Evolutionary conservation across 2,329 filamentous ascomycete species (phyloP), one percentile per base, ranked within the genome.

Genomic region (Neurospora crassa): DNA sequence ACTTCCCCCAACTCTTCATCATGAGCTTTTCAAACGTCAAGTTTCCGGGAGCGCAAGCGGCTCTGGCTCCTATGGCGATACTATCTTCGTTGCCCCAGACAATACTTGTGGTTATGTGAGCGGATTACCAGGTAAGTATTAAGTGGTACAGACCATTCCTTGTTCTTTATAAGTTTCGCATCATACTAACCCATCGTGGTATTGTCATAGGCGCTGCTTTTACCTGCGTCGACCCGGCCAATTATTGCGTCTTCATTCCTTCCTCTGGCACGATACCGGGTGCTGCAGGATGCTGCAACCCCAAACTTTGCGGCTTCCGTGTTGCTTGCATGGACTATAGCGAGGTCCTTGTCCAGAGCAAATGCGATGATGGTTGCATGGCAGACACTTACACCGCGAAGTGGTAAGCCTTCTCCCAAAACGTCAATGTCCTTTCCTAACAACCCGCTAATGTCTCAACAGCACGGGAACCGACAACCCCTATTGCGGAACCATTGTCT

Each of bases 81-180:
- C 79, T 0, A 79, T 83, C 40, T 79, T 85, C n/a, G 76, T 84
- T 70, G 85, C 81, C 12, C 82, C 83, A 1, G 84, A 86, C 75
- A 84, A 84, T 72, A 85, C 83, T 0, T 87, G 85, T 72, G 85
- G 85, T 73, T 87, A 80, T 75, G 77, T 87, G 47, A 80, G 79
- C 40, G 85, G 81, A 41, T 79, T 78, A 40, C 70, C 79, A 14
- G 79, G 81, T 83, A 75, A 71, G 76, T 75, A 18, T 11, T 6
- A 2, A 16, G 1, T 12, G 16, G 43, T 40, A n/a, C 18, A 68
- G 67, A 43, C 68, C 16, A 12, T 41, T 2, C n/a, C 53, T 68
- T 43, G 18, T n/a, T 41, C 42, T 40, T 37, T 70, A 67, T 6
- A 59, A 34, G 7, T 34, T 34, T 34, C 53, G 41, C 70, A 71